Base-by-base conservation (phyloP, 192 early-diverging fungal species). In the Coemansia nantahalensis region DNA sequence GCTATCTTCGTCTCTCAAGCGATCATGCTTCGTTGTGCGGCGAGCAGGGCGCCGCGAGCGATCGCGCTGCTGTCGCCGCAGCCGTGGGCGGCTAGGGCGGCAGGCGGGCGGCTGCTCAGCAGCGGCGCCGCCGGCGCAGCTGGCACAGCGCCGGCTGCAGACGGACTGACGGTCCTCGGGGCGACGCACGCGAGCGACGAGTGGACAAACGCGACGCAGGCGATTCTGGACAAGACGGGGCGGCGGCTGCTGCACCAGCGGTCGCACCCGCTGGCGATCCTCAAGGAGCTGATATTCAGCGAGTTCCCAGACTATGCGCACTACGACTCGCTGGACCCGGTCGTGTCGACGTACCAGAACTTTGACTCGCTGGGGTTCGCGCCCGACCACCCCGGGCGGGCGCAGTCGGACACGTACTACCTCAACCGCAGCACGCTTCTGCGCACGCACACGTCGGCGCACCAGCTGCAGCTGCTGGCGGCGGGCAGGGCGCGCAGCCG, bases 391-490 rank as follows among this genome's bases (percentile, higher is more conserved):
- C 86, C 89, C 1, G 86, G 90, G 9, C 81, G 96, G 40, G 66
- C 79, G 12, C 80, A 71, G 28, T 86, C 90, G 5, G 96, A 98
- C 58, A 95, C 91, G 26, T 98, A 98, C 73, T 98, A 94, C 67
- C 46, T 98, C 30, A 93, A 98, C 62, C 45, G 75, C 12, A 55
- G 75, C 54, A 82, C 78, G 16, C 82, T 98, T 41, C 68, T 98
- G 23, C 80, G 96, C 28, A 92, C 92, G 15, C 96, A 98, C 54
- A 93, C 93, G 3, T 94, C 91, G 3, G 96, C 96, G 3, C 96
- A 98, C 68, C 94, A 98, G 56, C 75, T 87, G 6, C 79, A 95
- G 62, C 82, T 88, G 18, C 57, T 98, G 36, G 48, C 42, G 4
- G 82, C 78, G 1, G 82, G 82, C 1, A 46, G 31, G 9, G 28